Evolutionary conservation across 2,329 filamentous ascomycete genomes (phyloP).

Genomic region (Paecilomyces niveus): DNA sequence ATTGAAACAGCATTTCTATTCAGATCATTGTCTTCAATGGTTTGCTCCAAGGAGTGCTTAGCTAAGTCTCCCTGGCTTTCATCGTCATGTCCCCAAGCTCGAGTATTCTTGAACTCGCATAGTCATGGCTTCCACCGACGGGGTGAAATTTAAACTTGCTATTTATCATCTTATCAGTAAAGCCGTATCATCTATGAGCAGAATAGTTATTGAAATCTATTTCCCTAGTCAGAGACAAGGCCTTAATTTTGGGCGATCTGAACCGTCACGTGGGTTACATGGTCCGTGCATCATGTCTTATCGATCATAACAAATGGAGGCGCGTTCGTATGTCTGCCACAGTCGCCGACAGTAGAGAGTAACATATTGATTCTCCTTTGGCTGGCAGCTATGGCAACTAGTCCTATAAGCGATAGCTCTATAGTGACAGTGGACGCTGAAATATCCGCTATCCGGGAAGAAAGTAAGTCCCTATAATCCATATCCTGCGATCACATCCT

Average conservation of each 20-base stretch:
- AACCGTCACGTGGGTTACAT: background rate
- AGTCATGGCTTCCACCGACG: no score
- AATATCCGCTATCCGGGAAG: slow-evolving; percentile 32
- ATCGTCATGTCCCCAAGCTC: no score
- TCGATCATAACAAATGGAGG: background rate
- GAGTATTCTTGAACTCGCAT: no score
- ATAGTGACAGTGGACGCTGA: slow-evolving; percentile 30
- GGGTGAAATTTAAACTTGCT: no score
- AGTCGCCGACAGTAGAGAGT: background rate
- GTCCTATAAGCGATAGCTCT: slow-evolving; percentile 3
- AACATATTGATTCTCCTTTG: background rate
- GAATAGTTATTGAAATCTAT: no score
- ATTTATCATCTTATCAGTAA: no score
- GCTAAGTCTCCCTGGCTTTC: no score
- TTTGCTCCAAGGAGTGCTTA: no score
- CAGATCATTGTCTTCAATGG: no score
- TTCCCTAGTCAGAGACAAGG: background rate
- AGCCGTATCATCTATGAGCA: no score
- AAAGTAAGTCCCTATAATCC: slow-evolving; percentile 25
- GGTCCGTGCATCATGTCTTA: background rate
- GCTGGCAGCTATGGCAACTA: slow-evolving; percentile 2
- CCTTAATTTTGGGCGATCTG: background rate
- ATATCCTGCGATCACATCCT: slow-evolving; percentile 4
- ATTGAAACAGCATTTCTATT: background rate
- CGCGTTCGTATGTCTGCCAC: background rate